Evolutionary conservation across 2,329 filamentous ascomycete species (phyloP).

Genomic region (Hawksworthiomyces lignivorus): DNA sequence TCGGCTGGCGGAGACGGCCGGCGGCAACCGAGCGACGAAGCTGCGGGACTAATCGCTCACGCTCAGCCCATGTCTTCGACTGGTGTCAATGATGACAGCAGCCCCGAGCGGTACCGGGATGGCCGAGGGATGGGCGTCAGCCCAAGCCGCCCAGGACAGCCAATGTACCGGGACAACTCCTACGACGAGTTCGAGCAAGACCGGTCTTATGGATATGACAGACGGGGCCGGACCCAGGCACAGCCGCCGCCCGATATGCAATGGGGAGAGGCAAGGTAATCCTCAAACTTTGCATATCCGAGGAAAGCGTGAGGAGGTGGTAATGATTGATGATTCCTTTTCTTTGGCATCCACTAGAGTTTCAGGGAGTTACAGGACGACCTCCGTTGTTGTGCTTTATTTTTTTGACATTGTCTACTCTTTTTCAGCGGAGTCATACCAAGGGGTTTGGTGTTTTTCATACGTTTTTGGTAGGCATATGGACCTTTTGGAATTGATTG

Average conservation of each 20-base stretch:
- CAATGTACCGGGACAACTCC: background rate
- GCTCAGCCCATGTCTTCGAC: conserved; percentile 25
- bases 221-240: background rate
- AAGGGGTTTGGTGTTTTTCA: no score
- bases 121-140: background rate
- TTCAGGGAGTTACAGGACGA: no score
- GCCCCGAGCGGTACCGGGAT: conserved; percentile 10
- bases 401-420: no score
- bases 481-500: no score
- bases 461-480: no score
- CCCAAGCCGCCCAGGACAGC: background rate
- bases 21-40: conserved; percentile 19
- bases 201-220: background rate
- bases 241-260: conserved; percentile 1
- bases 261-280: conserved; percentile 6
- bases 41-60: conserved; percentile 25
- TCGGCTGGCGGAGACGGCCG: background rate
- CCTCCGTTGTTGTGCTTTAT: no score
- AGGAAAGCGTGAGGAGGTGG: no score
- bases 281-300: no score
- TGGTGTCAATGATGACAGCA: conserved; percentile 4
- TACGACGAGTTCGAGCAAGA: conserved; percentile 3
- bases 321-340: no score
- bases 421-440: no score
- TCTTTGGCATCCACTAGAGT: no score